These are phyloP conservation scores for Acacia pycnantha DNA, from an alignment of 331 rosid species.

Conservation along the genomic window DNA sequence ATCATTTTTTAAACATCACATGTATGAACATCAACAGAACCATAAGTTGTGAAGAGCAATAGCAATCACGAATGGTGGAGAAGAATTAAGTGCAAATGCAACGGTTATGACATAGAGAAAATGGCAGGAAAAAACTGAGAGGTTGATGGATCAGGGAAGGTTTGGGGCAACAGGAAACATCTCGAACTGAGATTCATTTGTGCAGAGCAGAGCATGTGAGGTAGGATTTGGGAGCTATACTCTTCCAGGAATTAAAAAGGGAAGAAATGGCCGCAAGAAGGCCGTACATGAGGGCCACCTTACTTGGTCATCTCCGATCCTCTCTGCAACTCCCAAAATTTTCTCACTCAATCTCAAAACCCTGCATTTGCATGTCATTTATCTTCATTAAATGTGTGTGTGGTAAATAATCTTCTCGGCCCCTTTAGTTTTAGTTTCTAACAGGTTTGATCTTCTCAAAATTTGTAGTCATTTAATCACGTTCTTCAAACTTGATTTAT, in stretches of 20 bases:
- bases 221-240: neutral
- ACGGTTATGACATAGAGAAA: neutral
- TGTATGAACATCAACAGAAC: neutral
- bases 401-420: no score
- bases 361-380: neutral
- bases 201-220: conserved; percentile 1
- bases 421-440: no score
- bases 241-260: neutral
- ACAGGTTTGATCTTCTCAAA: no score
- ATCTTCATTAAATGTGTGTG: neutral
- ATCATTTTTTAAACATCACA: neutral
- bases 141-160: conserved; percentile 6
- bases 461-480: no score
- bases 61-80: neutral
- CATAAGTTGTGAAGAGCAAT: neutral
- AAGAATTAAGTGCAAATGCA: neutral
- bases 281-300: conserved; percentile 19
- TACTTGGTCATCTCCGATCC: conserved; percentile 17
- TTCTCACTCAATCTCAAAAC: conserved; percentile 20
- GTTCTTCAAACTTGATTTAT: no score
- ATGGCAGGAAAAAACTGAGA: neutral
- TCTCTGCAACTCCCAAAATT: neutral
- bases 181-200: neutral
- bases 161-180: conserved; percentile 10
- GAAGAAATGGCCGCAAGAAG: conserved; percentile 2